These are phyloP conservation scores for Boechera retrofracta DNA, from an alignment of 345 rosid species.

Conservation along the genomic window DNA sequence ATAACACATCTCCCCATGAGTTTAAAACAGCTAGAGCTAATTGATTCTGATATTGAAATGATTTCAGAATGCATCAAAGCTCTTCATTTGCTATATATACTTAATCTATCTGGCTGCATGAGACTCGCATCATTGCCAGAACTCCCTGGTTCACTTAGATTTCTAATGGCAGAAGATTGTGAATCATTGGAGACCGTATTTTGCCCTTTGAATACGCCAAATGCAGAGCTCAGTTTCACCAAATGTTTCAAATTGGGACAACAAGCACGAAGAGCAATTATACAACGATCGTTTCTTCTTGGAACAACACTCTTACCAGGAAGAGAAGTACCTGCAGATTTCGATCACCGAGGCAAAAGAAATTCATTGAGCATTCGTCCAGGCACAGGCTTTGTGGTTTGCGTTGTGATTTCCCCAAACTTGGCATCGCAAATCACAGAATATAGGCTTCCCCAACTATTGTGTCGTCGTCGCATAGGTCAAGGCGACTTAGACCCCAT, in stretches of 20 bases:
- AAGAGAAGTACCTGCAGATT: neutral
- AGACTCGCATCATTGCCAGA: conserved; percentile 28
- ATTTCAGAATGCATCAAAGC: conserved; percentile 8
- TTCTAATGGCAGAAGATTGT: neutral
- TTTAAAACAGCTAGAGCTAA: neutral
- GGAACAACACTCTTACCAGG: neutral
- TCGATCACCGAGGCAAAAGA: neutral
- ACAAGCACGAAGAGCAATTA: neutral
- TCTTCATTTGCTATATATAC: neutral
- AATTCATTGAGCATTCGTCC: neutral
- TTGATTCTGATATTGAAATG: neutral
- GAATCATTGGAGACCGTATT: conserved; percentile 7
- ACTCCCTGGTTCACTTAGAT: neutral
- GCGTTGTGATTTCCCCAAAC: neutral
- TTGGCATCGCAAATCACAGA: neutral
- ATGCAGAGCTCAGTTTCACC: neutral
- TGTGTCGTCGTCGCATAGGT: neutral
- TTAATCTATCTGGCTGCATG: neutral
- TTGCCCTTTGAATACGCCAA: neutral
- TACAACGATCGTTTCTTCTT: neutral
- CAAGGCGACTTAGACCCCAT: too few relatives aligned
- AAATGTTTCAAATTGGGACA: conserved; percentile 12
- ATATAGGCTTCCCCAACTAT: neutral
- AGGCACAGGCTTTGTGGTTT: neutral
- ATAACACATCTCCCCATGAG: conserved; percentile 24